These are phyloP conservation scores for Sindora glabra DNA, from an alignment of 306 rosid species.

Conservation along the genomic window DNA sequence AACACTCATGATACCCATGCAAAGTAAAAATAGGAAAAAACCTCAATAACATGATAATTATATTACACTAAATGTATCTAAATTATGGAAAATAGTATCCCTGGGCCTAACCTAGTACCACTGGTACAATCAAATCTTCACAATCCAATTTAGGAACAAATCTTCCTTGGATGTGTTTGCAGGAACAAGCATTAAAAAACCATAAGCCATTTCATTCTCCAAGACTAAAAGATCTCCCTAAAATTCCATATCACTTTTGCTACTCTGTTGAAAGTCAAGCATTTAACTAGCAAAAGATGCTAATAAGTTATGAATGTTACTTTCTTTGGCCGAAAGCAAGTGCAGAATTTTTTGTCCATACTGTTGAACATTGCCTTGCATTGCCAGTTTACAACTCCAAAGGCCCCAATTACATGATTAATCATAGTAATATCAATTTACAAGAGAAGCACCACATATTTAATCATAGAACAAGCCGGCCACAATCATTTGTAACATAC, in stretches of 20 bases:
- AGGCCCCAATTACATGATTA: slow-evolving; percentile 78
- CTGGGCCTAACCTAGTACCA: slow-evolving; percentile 50
- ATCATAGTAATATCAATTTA: slow-evolving; percentile 65
- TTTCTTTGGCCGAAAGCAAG: slow-evolving; percentile 60
- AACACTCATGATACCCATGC: slow-evolving; percentile 71
- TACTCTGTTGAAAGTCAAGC: not conserved
- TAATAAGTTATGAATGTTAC: not conserved
- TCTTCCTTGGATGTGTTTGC: slow-evolving; percentile 59
- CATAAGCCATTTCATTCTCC: slow-evolving; percentile 10
- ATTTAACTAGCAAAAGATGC: not conserved
- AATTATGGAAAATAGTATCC: not conserved
- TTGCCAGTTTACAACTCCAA: slow-evolving; percentile 57
- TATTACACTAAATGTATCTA: not conserved
- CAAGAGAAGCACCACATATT: slow-evolving; percentile 7
- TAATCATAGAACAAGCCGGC: slow-evolving; percentile 7
- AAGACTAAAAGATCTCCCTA: not conserved
- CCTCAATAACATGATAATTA: slow-evolving; percentile 11
- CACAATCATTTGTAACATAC: not conserved
- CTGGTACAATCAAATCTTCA: slow-evolving; percentile 72
- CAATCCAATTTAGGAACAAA: slow-evolving; percentile 75
- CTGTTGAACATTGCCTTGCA: slow-evolving; percentile 69
- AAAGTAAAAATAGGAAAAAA: slow-evolving; percentile 8
- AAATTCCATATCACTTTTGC: not conserved
- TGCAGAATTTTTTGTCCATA: slow-evolving; percentile 70
- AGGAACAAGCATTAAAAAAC: slow-evolving; percentile 3